Percentiles rank a stretch among this genome's conserved stretches.
Conservation (phyloP, 202 grass and related monocot genomes). For the Setaria viridis region DNA sequence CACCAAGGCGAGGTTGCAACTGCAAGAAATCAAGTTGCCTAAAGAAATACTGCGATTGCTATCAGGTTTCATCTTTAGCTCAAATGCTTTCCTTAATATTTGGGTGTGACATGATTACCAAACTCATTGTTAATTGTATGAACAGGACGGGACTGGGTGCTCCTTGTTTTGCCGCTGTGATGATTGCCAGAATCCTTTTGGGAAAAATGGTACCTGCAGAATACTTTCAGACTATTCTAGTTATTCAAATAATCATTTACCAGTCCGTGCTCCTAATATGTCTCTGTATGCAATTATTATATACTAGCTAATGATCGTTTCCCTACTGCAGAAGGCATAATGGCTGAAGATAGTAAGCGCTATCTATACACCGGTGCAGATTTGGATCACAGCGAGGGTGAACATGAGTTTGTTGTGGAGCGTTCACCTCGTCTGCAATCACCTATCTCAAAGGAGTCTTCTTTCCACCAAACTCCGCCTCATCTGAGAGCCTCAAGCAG, state of each 20-base stretch:
- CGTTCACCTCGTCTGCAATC: constrained; percentile 63
- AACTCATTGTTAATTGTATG: neutral
- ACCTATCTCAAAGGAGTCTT: constrained; percentile 82
- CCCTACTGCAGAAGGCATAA: constrained; percentile 57
- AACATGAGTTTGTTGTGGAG: constrained; percentile 56
- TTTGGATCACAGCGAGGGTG: constrained; percentile 66
- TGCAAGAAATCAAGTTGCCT: constrained; percentile 95
- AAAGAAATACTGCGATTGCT: constrained; percentile 95
- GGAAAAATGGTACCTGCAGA: constrained; percentile 76
- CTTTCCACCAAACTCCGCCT: constrained; percentile 68
- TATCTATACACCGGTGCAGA: constrained; percentile 62
- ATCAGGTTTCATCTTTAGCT: constrained; percentile 70
- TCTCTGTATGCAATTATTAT: constrained; percentile 3
- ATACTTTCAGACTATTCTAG: constrained; percentile 24
- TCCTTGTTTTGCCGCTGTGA: constrained; percentile 82
- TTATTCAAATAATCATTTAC: constrained; percentile 5
- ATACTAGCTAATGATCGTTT: constrained; percentile 13
- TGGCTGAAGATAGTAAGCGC: constrained; percentile 53
- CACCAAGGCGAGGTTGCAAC: constrained; percentile 69
- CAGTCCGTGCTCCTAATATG: constrained; percentile 17
- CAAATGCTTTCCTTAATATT: constrained; percentile 24
- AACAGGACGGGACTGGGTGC: constrained; percentile 86
- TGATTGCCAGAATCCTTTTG: constrained; percentile 93
- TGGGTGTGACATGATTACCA: constrained; percentile 9
- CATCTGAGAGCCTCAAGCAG: constrained; percentile 55